Evolutionary conservation across 345 rosid species (phyloP), one percentile per base, ranked within the genome.

Genomic region (Moricandia moricandioides): DNA sequence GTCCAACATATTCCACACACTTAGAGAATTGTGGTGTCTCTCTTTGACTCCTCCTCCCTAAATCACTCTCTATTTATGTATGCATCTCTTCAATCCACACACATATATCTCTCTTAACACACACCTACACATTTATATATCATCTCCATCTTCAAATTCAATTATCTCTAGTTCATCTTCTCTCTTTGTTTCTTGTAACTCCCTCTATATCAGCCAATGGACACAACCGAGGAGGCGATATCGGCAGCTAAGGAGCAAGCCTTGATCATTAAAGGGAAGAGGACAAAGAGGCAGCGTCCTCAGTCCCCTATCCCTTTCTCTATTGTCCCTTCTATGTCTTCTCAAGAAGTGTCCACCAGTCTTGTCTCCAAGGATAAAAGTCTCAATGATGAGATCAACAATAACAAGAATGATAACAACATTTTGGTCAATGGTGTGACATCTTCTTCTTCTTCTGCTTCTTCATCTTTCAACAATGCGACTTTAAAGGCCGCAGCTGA

Each of bases 261-360:
- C 16, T 75, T 77, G 21, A 81, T 88, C 52, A 78, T 81, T 7
- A 94, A 94, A 83, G 93, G 96, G 51, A 91, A 90, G 83, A 37
- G 96, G 62, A 94, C 97, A 6, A 94, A 94, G 81, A 73, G 98
- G 17, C 89, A 79, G 13, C 83, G 93, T 72, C 84, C 84, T 4
- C 87, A 80, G 39, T 93, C 97, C 0, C 91, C 91, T 0, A 78
- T 82, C 68, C 88, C 84, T 64, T 82, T 81, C 27, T 71, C 84
- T 57, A 45, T 79, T 1, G 29, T 84, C 8, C 67, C 80, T 81
- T 74, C 88, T 79, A 35, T 82, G 69, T 70, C 80, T 24, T 63
- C 34, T 0, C 72, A 65, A 69, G 26, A 30, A 81, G 14, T 61
- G 80, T 78, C 83, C 75, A 6, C 73, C 54, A 64, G 79, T 75